Base-by-base conservation (phyloP, 306 rosid species). In the Trifolium dubium region DNA sequence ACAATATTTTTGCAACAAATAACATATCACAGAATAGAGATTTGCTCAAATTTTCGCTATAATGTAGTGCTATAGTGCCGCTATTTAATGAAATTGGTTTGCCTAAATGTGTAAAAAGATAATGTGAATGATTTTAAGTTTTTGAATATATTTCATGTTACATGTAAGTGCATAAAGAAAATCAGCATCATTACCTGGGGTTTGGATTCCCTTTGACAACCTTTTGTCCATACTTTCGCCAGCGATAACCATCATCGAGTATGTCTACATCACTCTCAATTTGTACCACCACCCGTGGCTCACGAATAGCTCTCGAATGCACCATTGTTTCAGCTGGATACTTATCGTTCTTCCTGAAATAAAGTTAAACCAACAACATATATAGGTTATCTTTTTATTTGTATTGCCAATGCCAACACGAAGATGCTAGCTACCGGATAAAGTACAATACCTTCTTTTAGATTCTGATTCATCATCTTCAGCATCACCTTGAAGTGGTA, bases 131-230 rank as follows among this genome's bases (percentile, higher is more conserved):
- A 0, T 2, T 6, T 35, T 6, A 6, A 35, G 8, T 8, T 35
- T 8, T 35, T 35, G 9, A 7, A 35, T 35, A 35, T 35, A 35
- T 35, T 6, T 35, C 40, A 35, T 35, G 40, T 35, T 37, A 37
- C 5, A 10, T 50, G 51, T 59, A 83, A 5, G 40, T 15, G 56
- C 55, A 78, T 51, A 75, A 60, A 73, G 58, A 70, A 64, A 59
- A 68, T 44, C 34, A 62, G 19, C 41, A 56, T 47, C 23, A 11
- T 12, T 82, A 93, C 98, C 98, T 93, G 0, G 98, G 98, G 66
- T 93, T 93, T 72, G 98, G 96, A 80, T 93, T 93, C 83, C 98
- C 98, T 78, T 93, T 90, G 74, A 93, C 97, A 75, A 93, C 97
- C 69, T 93, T 93, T 67, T 90, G 96, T 23, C 98, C 98, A 76